Conservation (phyloP, 1,139 yeast species). For the Ogataea hybrid region DNA sequence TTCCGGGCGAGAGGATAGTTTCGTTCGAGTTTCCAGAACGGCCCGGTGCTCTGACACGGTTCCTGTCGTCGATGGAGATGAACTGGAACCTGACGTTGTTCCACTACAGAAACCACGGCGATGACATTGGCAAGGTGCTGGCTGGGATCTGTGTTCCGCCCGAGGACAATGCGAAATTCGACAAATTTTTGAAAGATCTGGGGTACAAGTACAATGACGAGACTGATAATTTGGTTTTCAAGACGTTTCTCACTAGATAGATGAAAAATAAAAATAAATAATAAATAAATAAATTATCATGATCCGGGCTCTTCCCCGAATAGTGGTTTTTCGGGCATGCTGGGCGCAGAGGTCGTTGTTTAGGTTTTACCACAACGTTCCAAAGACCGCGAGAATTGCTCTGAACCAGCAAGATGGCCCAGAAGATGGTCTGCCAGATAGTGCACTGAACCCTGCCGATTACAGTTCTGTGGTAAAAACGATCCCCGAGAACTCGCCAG, state of each 20-base stretch:
- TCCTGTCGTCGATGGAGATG: slow-evolving; percentile 65
- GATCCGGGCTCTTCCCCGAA: not conserved
- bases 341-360: not conserved
- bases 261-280: not conserved
- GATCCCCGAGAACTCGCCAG: slow-evolving; percentile 11
- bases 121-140: slow-evolving; percentile 87
- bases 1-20: slow-evolving; percentile 74
- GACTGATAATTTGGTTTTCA: slow-evolving; percentile 78
- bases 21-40: slow-evolving; percentile 96
- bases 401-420: not conserved
- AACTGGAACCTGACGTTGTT: slow-evolving; percentile 92
- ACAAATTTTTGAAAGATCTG: slow-evolving; percentile 62
- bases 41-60: slow-evolving; percentile 87
- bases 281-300: not conserved
- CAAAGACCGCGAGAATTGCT: not conserved
- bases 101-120: slow-evolving; percentile 96
- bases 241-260: slow-evolving; percentile 52
- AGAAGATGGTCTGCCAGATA: not conserved
- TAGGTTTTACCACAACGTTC: not conserved
- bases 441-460: slow-evolving; percentile 10
- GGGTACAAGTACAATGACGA: slow-evolving; percentile 83
- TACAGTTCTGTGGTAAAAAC: slow-evolving; percentile 8
- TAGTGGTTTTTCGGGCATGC: not conserved
- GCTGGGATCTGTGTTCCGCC: slow-evolving; percentile 88
- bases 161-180: slow-evolving; percentile 61